phyloP scores from a whole-genome alignment of 2,329 filamentous ascomycete species.

The Claviceps pusilla region DNA sequence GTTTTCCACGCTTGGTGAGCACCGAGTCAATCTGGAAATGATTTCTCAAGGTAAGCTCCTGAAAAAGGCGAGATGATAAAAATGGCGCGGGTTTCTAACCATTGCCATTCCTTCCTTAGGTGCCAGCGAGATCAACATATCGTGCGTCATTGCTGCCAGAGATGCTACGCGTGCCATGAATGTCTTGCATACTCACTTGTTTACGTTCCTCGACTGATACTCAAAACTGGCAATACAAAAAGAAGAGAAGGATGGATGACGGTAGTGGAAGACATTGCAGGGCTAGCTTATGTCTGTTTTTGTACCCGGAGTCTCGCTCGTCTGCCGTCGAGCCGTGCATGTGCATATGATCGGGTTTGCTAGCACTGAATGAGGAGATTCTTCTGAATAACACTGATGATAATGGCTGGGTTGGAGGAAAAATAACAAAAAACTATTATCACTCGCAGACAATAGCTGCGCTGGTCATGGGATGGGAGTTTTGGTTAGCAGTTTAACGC shows the following conservation, averaged over 20 bases:
- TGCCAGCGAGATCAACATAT: slow-evolving; percentile 98
- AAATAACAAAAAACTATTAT: not conserved
- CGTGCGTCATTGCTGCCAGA: slow-evolving; percentile 83
- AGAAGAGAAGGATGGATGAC: not conserved
- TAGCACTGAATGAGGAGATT: not conserved
- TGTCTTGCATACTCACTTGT: slow-evolving; percentile 89
- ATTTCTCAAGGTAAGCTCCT: slow-evolving; percentile 72
- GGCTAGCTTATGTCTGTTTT: not conserved
- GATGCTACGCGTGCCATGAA: slow-evolving; percentile 91
- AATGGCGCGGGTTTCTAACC: not conserved
- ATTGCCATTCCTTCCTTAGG: slow-evolving; percentile 32
- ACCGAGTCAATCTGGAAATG: slow-evolving; percentile 97
- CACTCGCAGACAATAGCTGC: not conserved
- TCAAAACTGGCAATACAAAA: not conserved
- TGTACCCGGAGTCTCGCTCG: not conserved
- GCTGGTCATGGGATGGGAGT: not conserved
- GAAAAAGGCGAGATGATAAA: not conserved
- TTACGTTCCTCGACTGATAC: slow-evolving; percentile 74
- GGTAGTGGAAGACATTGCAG: not conserved
- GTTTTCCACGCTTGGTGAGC: slow-evolving; percentile 86
- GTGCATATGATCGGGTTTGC: not conserved
- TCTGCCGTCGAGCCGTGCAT: not conserved
- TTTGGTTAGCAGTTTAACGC: not conserved
- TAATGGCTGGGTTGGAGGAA: not conserved
- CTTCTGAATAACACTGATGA: not conserved